Evolutionary conservation across 2,329 filamentous ascomycete genomes (phyloP).

Genomic region (Hypoxylon sp.): DNA sequence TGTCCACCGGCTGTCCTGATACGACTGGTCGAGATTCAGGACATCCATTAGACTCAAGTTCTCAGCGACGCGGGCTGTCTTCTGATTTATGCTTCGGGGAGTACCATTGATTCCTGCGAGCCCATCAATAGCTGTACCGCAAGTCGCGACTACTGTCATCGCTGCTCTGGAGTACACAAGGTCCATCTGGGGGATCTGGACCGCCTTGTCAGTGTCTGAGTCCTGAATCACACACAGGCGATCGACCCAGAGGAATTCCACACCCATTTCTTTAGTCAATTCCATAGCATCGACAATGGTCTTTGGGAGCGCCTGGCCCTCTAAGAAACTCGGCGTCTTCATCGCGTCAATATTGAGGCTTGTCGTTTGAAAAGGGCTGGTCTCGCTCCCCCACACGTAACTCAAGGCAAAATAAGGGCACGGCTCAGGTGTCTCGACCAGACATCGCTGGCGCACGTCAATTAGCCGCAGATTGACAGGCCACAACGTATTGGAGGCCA

Average conservation of each 20-base stretch:
- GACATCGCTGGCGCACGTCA: conserved; percentile 31
- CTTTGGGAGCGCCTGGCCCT: conserved; percentile 27
- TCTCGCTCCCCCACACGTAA: conserved; percentile 45
- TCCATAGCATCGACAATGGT: conserved; percentile 44
- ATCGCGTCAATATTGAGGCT: conserved; percentile 15
- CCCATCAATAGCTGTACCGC: conserved; percentile 37
- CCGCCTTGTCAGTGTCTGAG: conserved; percentile 39
- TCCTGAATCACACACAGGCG: conserved; percentile 51
- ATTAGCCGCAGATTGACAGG: conserved; percentile 34
- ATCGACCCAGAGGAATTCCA: conserved; percentile 51
- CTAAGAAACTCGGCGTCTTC: conserved; percentile 18
- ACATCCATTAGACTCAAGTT: conserved; percentile 39
- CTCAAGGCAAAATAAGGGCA: conserved; percentile 42
- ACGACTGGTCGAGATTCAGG: conserved; percentile 32
- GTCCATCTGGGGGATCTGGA: conserved; percentile 51
- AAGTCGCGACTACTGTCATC: conserved; percentile 48
- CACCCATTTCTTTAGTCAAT: conserved; percentile 43
- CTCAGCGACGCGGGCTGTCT: conserved; percentile 36
- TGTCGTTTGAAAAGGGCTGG: conserved; percentile 27
- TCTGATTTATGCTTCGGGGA: conserved; percentile 19
- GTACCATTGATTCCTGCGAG: conserved; percentile 37
- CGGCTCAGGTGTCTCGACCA: conserved; percentile 29
- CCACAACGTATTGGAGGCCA: conserved; percentile 25
- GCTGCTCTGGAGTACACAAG: conserved; percentile 46
- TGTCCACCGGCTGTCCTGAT: conserved; percentile 37